Evolutionary conservation across 192 early-diverging fungal species (phyloP), one percentile per base, ranked within the genome.

Genomic region (Backusella luteola): DNA sequence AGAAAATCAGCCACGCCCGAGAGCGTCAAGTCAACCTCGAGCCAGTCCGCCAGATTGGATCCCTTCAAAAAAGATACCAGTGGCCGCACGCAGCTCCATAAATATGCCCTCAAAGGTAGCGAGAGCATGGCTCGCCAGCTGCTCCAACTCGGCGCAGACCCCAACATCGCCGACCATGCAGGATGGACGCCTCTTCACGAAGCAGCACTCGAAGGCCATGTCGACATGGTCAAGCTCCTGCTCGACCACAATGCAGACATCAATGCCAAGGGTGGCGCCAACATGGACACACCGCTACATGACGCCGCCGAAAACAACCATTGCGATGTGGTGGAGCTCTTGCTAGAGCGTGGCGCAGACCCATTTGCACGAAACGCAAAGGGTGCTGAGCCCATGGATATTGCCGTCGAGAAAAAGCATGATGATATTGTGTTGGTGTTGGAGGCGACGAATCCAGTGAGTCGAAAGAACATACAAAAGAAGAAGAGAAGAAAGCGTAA

Each of bases 111-210:
- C 32, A 80, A 84, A 0, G 91, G 91, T 8, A 87, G 89, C 67
- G 75, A 85, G 23, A 85, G 83, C 53, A 81, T 81, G 68, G 86
- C 87, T 4, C 69, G 80, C 0, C 79, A 68, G 21, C 76, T 92
- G 6, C 59, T 92, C 32, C 83, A 87, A 66, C 86, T 85, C n/a
- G 91, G 91, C 9, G 87, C 87, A 1, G 87, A 90, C n/a, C 78
- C 88, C 1, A 89, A 90, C 63, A 80, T 83, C 42, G 84, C 76
- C 44, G 91, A 92, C 59, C 84, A 92, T 71, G 89, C 90, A 38
- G 90, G 90, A 2, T 85, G 89, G 80, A 91, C 89, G 6, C 89
- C 90, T 3, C 42, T 93, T 8, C 92, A 93, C 75, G 83, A 91
- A 75, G 87, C 90, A n/a, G 84, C 91, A 21, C 83, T 91, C 4